A percentile compares a stretch with the other conserved stretches of the same genome.
phyloP scores from a whole-genome alignment of 257 asterid genomes.

The Gentiana straminea region DNA sequence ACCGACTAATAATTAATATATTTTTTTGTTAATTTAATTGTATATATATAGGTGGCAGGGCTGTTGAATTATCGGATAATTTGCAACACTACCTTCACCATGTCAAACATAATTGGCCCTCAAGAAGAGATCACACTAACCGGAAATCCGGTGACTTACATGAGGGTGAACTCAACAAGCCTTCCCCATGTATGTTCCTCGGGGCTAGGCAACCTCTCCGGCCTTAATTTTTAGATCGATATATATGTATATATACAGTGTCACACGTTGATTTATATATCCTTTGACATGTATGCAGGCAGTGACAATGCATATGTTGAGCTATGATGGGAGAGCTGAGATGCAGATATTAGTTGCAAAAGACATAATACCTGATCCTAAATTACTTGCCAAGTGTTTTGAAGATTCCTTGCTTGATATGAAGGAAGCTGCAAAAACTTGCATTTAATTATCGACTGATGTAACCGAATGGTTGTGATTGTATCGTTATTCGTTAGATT shows the following conservation, averaged over 20 bases:
- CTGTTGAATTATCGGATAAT: constrained; percentile 47
- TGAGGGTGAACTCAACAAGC: constrained; percentile 47
- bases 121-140: constrained; percentile 35
- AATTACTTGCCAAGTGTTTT: constrained; percentile 55
- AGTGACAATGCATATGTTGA: constrained; percentile 70
- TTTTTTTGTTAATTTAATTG: no score
- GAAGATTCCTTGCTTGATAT: constrained; percentile 50
- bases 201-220: neutral
- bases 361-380: constrained; percentile 58
- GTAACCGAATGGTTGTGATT: no score
- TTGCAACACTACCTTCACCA: constrained; percentile 59
- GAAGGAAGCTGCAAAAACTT: constrained; percentile 36
- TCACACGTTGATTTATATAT: no score
- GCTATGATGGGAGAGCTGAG: constrained; percentile 66
- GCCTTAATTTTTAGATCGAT: neutral
- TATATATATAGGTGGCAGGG: constrained; percentile 34
- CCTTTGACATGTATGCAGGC: constrained; percentile 29
- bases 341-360: constrained; percentile 72
- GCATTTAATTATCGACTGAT: no score
- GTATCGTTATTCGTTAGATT: no score
- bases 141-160: constrained; percentile 40
- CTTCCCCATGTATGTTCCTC: constrained; percentile 48
- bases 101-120: constrained; percentile 75
- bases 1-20: no score
- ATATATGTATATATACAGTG: no score